Evolutionary conservation across 805 yeast genomes (phyloP).

Genomic region (Kazachstania kunashirensis): DNA sequence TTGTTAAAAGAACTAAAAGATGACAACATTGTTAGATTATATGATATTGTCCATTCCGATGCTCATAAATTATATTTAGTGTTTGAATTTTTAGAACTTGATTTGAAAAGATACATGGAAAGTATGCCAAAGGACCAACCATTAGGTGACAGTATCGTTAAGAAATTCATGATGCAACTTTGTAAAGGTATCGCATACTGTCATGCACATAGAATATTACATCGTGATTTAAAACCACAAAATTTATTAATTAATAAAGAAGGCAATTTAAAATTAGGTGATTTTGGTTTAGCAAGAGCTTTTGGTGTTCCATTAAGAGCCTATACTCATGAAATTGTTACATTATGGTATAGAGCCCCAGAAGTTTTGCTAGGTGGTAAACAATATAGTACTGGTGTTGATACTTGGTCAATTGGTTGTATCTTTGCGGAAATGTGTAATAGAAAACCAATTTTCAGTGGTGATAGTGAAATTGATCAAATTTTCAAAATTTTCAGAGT

Average conservation of each 20-base stretch:
- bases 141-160: constrained; percentile 72
- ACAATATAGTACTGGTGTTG: constrained; percentile 92
- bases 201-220: constrained; percentile 56
- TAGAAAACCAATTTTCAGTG: constrained; percentile 95
- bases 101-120: constrained; percentile 92
- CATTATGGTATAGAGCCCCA: constrained; percentile 97
- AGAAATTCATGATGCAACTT: constrained; percentile 89
- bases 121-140: constrained; percentile 78
- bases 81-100: constrained; percentile 88
- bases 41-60: constrained; percentile 94
- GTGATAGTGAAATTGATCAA: constrained; percentile 93
- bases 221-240: constrained; percentile 86
- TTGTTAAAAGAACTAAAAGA: constrained; percentile 89
- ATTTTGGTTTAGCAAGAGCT: constrained; percentile 94
- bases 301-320: constrained; percentile 97
- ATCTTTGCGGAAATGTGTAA: constrained; percentile 97
- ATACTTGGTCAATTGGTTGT: constrained; percentile 98
- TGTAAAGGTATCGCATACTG: constrained; percentile 71
- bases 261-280: constrained; percentile 90
- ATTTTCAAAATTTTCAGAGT: constrained; percentile 81
- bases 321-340: constrained; percentile 93
- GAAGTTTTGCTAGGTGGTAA: constrained; percentile 92
- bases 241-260: constrained; percentile 78
- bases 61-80: constrained; percentile 83
- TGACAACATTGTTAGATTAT: constrained; percentile 82